Evolutionary conservation across 2,329 filamentous ascomycete genomes (phyloP), one percentile per base, ranked within the genome.

Genomic region (Fusarium haematococcum): DNA sequence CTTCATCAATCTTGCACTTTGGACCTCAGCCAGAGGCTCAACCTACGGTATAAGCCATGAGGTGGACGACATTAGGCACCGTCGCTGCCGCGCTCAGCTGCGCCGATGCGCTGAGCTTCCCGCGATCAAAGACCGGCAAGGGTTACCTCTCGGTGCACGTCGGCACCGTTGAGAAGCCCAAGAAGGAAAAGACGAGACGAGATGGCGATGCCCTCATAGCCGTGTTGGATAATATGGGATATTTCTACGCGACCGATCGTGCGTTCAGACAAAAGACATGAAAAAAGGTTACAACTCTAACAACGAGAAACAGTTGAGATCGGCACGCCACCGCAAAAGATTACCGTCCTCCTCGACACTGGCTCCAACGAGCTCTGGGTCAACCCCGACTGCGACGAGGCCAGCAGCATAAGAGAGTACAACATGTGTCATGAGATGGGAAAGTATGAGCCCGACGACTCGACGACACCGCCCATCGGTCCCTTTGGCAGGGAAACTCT

Each of bases 281-380:
- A 6, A 32, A 20, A 14, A 35, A 18, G 20, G 32, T 33, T 39
- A 6, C 48, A 58, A 10, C 37, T 68, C 59, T 27, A 57, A 72
- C 60, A 14, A 20, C 4, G 20, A 14, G 8, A 63, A 87, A 87
- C 16, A 87, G 86, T 88, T 45, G 79, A 81, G 30, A 81, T 88
- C 30, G 86, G 86, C 32, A 83, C 80, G 1, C 82, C 84, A 6
- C 77, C 80, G 1, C 86, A 88, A 71, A 80, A 75, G 13, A 79
- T 88, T 39, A 84, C 85, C 13, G 85, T 88, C 39, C 82, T 88
- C 41, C 81, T 88, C 64, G 86, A 88, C 68, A 88, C 86, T 0
- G 88, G 88, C 18, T 89, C 88, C 6, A 86, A 85, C 70, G 87
- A 89, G 77, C 83, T 89, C 9, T 90, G 88, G 88, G 86, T 89